phyloP scores from a whole-genome alignment of 2,329 filamentous ascomycete genomes.

The Fusarium haematococcum region DNA sequence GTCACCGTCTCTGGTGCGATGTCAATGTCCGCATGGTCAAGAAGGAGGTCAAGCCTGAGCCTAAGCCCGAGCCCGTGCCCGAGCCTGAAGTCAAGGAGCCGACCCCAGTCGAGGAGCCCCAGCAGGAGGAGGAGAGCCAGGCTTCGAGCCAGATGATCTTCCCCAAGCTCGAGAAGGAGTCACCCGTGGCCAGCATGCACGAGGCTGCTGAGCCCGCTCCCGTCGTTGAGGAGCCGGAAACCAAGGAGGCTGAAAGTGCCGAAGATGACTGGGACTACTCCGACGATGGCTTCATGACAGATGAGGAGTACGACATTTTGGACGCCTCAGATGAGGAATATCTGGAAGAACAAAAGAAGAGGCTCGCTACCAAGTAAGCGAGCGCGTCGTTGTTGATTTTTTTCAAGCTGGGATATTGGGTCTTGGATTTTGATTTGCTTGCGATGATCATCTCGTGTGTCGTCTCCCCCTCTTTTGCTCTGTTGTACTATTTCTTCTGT shows the following conservation, averaged over 20 bases:
- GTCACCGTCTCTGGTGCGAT: slow-evolving; percentile 95
- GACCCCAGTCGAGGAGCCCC: slow-evolving; percentile 36
- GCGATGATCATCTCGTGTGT: slow-evolving; percentile 21
- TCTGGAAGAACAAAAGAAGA: slow-evolving; percentile 65
- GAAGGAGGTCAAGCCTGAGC: slow-evolving; percentile 40
- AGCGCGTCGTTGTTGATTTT: slow-evolving; percentile 21
- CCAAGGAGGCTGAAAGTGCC: slow-evolving; percentile 60
- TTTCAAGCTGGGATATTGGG: slow-evolving; percentile 31
- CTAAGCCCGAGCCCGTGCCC: slow-evolving; percentile 45
- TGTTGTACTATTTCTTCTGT: slow-evolving; percentile 43
- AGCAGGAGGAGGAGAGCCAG: slow-evolving; percentile 49
- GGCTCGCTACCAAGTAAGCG: slow-evolving; percentile 52
- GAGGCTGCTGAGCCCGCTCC: slow-evolving; percentile 68
- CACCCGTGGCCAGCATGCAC: slow-evolving; percentile 83
- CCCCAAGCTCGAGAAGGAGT: slow-evolving; percentile 95
- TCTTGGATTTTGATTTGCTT: slow-evolving; percentile 32
- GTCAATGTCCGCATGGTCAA: slow-evolving; percentile 73
- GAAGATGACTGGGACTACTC: slow-evolving; percentile 73
- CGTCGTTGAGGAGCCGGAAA: slow-evolving; percentile 63
- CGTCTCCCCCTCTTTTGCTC: slow-evolving; percentile 35
- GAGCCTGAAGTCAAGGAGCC: slow-evolving; percentile 35
- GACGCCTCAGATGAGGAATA: slow-evolving; percentile 94
- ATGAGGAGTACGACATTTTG: slow-evolving; percentile 98
- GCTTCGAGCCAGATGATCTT: slow-evolving; percentile 83
- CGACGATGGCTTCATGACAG: slow-evolving; percentile 87